Percentiles rank a stretch among this genome's conserved stretches.
Conservation (phyloP, 108 stramenopile genomes). For the Nitzschia putrida region DNA sequence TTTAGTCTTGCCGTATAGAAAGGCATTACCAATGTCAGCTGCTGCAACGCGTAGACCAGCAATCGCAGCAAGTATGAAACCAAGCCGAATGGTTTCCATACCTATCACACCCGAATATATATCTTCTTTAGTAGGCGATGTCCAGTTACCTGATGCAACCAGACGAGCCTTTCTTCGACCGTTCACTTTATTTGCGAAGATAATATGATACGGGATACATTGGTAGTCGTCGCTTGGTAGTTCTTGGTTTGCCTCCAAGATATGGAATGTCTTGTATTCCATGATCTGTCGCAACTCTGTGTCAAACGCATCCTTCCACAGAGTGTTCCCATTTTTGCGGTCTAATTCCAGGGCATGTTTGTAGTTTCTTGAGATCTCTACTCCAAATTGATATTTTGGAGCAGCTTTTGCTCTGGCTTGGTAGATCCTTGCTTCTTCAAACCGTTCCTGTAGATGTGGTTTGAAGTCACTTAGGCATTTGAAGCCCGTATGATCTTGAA, state of each 20-base stretch:
- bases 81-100: slow-evolving; percentile 36
- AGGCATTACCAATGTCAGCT: slow-evolving; percentile 30
- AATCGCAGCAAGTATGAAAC: slow-evolving; percentile 39
- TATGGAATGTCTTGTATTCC: slow-evolving; percentile 14
- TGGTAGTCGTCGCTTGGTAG: slow-evolving; percentile 12
- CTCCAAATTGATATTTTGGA: slow-evolving; percentile 37
- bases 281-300: slow-evolving; percentile 21
- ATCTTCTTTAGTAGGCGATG: slow-evolving; percentile 13
- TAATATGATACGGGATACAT: slow-evolving; percentile 17
- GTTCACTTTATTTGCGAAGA: slow-evolving; percentile 39
- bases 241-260: not conserved
- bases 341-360: slow-evolving; percentile 29
- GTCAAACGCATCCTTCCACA: slow-evolving; percentile 30
- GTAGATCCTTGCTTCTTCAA: not conserved
- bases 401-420: not conserved
- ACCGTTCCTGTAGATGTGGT: not conserved
- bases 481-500: not conserved
- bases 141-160: slow-evolving; percentile 30
- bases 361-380: slow-evolving; percentile 17
- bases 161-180: slow-evolving; percentile 18
- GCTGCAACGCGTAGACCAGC: slow-evolving; percentile 33
- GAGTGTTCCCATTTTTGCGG: slow-evolving; percentile 22
- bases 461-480: not conserved
- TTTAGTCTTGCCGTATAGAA: slow-evolving; percentile 17
- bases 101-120: slow-evolving; percentile 28